These are phyloP conservation scores for Carallia pectinifolia DNA, from an alignment of 345 rosid species.

Conservation along the genomic window DNA sequence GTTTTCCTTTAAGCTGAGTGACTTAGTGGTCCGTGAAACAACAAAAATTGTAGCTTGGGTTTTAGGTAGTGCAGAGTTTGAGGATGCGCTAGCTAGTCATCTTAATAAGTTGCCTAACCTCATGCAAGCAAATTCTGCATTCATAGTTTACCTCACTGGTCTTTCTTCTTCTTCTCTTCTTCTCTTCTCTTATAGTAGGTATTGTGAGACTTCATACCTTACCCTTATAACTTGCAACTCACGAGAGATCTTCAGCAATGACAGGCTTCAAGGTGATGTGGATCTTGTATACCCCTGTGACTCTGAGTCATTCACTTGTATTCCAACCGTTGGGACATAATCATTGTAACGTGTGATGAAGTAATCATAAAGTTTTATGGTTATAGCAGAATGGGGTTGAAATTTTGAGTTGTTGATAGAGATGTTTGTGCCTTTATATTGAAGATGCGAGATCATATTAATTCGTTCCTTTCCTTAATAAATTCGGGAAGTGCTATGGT, in stretches of 20 bases:
- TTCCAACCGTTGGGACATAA: conserved; percentile 1
- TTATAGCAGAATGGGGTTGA: not conserved
- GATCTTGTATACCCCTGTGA: conserved; percentile 11
- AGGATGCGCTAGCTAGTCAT: no score
- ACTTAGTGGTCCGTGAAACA: no score
- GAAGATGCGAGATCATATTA: conserved; percentile 4
- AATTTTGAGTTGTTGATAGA: conserved; percentile 2
- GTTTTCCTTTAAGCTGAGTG: no score
- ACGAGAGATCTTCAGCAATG: not conserved
- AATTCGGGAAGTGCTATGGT: not conserved
- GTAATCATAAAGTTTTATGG: not conserved
- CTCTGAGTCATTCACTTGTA: no score
- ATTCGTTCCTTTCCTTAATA: conserved; percentile 4
- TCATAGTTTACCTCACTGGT: not conserved
- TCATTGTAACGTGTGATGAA: not conserved
- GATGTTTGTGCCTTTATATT: not conserved
- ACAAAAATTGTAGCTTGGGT: no score
- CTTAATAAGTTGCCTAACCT: no score
- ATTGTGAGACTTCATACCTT: conserved; percentile 1
- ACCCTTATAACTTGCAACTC: conserved; percentile 6
- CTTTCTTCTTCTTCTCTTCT: no score
- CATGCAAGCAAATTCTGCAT: no score
- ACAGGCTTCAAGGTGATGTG: not conserved
- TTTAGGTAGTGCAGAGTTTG: no score
- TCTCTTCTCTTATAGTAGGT: not conserved